Percentiles rank a stretch among this genome's conserved stretches.
Conservation (phyloP, 306 rosid species). For the Lablab purpureus region DNA sequence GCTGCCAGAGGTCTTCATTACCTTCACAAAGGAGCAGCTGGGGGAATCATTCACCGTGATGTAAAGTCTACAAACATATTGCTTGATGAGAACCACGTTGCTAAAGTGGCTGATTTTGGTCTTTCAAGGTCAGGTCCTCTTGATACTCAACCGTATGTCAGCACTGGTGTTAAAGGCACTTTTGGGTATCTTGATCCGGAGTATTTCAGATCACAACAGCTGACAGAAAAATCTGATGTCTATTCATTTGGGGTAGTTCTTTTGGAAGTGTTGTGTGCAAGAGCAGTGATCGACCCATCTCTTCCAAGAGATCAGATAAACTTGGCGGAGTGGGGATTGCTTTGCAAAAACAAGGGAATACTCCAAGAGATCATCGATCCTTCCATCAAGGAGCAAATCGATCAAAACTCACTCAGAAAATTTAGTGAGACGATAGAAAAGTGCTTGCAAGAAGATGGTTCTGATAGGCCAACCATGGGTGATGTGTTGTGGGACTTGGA, state of each 20-base stretch:
- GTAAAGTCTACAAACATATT: conserved; percentile 65
- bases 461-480: conserved; percentile 60
- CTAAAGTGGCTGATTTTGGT: conserved; percentile 74
- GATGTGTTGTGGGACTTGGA: conserved; percentile 71
- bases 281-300: conserved; percentile 52
- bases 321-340: conserved; percentile 63
- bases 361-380: conserved; percentile 55
- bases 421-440: conserved; percentile 51
- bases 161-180: conserved; percentile 59
- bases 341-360: conserved; percentile 52
- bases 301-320: conserved; percentile 57
- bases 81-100: conserved; percentile 58
- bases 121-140: conserved; percentile 62
- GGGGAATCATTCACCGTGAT: conserved; percentile 67
- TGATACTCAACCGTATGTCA: conserved; percentile 50
- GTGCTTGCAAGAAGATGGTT: conserved; percentile 54
- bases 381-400: conserved; percentile 48
- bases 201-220: conserved; percentile 54
- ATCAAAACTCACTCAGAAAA: conserved; percentile 54
- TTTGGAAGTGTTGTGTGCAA: conserved; percentile 62
- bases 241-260: conserved; percentile 70
- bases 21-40: conserved; percentile 61
- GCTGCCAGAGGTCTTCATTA: conserved; percentile 65
- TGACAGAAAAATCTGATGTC: conserved; percentile 71
- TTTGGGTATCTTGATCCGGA: conserved; percentile 73